Percentiles rank a stretch among this genome's conserved stretches.
These are phyloP conservation scores for Exophiala sp. DNA, from an alignment of 2,329 filamentous ascomycete species.

Conservation along the genomic window DNA sequence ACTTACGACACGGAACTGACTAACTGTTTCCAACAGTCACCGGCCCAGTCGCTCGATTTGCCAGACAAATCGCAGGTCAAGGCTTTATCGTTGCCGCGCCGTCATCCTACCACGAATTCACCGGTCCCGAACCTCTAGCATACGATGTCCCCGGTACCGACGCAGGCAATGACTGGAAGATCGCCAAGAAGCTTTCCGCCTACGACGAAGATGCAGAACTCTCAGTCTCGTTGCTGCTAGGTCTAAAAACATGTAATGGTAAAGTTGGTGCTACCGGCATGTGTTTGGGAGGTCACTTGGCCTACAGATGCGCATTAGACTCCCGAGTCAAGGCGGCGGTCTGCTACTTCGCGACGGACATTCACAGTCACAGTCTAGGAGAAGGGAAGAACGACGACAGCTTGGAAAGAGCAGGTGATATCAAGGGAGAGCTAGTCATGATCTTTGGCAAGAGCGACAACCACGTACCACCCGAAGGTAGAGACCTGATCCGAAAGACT, in stretches of 20 bases:
- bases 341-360: constrained; percentile 89
- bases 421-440: constrained; percentile 77
- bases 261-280: constrained; percentile 78
- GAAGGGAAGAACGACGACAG: constrained; percentile 62
- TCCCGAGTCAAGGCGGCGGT: constrained; percentile 71
- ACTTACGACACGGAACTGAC: constrained; percentile 1
- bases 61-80: constrained; percentile 84
- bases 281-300: constrained; percentile 90
- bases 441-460: constrained; percentile 91
- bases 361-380: constrained; percentile 76
- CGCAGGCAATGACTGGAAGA: constrained; percentile 80
- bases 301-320: constrained; percentile 70
- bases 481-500: constrained; percentile 78
- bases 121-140: constrained; percentile 73
- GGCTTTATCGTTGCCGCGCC: constrained; percentile 92
- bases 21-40: constrained; percentile 60
- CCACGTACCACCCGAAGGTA: constrained; percentile 77
- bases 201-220: constrained; percentile 77
- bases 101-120: constrained; percentile 91
- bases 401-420: constrained; percentile 58
- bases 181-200: constrained; percentile 74
- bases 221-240: constrained; percentile 67
- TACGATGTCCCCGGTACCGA: constrained; percentile 89
- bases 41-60: constrained; percentile 83
- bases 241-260: constrained; percentile 74